Base-by-base conservation (phyloP, 148 eudicot species). In the Drosera capensis region DNA sequence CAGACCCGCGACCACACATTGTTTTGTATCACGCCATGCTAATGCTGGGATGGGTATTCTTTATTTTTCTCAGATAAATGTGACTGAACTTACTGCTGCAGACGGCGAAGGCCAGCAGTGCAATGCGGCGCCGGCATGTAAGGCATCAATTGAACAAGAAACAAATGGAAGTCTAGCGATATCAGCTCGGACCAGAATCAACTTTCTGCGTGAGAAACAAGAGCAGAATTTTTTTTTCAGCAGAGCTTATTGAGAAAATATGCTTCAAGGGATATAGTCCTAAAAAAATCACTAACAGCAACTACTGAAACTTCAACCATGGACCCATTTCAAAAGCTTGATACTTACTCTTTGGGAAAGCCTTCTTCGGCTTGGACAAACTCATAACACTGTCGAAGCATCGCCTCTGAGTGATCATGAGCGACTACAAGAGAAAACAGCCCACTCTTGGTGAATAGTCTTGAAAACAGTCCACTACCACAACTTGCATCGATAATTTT, bases 21-120 rank as follows among this genome's bases (percentile, higher is more conserved):
- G n/a, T n/a, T n/a, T n/a, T n/a, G n/a, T n/a, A n/a, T n/a, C n/a
- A n/a, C n/a, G n/a, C n/a, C n/a, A n/a, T n/a, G n/a, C n/a, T n/a
- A n/a, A n/a, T n/a, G n/a, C n/a, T n/a, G n/a, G n/a, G n/a, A n/a
- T n/a, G n/a, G n/a, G n/a, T n/a, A n/a, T n/a, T n/a, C n/a, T n/a
- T n/a, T n/a, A n/a, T n/a, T n/a, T n/a, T n/a, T n/a, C n/a, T 5
- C 11, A 28, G 5, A 6, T 5, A 28, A 28, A 5, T 5, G 11
- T n/a, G n/a, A n/a, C n/a, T n/a, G n/a, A n/a, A n/a, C 95, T 79
- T 75, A 85, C 95, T 29, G 80, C 95, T 49, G 78, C 46, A 8
- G 95, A 81, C 23, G 99, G 95, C 40, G 95, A 85, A 47, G 95
- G 95, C 99, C 99, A 92, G 57, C 99, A 92, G 55, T 92, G 99